Evolutionary conservation across 306 rosid genomes (phyloP).

Genomic region (Pueraria montana): DNA sequence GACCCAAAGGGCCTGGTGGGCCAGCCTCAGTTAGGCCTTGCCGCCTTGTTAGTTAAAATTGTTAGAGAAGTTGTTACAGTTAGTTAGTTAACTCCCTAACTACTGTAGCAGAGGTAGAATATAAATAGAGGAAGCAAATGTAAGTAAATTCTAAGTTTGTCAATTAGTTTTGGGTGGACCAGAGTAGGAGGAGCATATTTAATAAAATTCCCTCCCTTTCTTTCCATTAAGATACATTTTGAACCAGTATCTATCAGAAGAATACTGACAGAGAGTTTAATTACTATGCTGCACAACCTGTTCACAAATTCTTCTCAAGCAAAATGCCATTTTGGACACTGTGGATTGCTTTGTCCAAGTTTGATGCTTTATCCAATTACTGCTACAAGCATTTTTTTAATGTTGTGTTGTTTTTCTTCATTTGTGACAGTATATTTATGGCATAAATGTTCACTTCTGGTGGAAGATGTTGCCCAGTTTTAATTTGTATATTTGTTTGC

Average conservation of each 20-base stretch:
- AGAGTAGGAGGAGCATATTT: neutral
- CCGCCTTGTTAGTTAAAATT: neutral
- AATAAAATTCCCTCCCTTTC: neutral
- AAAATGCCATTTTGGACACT: slow-evolving; percentile 12
- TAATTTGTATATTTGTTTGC: slow-evolving; percentile 20
- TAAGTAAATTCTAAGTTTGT: neutral
- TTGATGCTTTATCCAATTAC: slow-evolving; percentile 12
- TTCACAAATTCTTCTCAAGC: slow-evolving; percentile 11
- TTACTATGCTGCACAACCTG: slow-evolving; percentile 27
- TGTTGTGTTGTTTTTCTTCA: slow-evolving; percentile 1
- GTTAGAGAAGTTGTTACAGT: neutral
- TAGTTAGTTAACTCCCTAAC: neutral
- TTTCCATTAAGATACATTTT: neutral
- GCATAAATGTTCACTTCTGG: slow-evolving; percentile 14
- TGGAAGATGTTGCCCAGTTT: slow-evolving; percentile 29
- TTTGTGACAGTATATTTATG: slow-evolving; percentile 1
- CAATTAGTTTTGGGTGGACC: neutral
- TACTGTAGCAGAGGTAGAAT: neutral
- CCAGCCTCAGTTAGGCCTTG: neutral
- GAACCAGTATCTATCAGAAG: slow-evolving; percentile 5
- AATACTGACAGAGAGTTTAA: slow-evolving; percentile 1
- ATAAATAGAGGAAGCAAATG: neutral
- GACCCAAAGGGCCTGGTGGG: neutral
- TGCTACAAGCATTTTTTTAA: slow-evolving; percentile 21
- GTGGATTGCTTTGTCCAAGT: slow-evolving; percentile 25